A percentile compares a stretch with the other conserved stretches of the same genome.
These are phyloP conservation scores for Logfia minima DNA, from an alignment of 129 eudicot species.

Conservation along the genomic window DNA sequence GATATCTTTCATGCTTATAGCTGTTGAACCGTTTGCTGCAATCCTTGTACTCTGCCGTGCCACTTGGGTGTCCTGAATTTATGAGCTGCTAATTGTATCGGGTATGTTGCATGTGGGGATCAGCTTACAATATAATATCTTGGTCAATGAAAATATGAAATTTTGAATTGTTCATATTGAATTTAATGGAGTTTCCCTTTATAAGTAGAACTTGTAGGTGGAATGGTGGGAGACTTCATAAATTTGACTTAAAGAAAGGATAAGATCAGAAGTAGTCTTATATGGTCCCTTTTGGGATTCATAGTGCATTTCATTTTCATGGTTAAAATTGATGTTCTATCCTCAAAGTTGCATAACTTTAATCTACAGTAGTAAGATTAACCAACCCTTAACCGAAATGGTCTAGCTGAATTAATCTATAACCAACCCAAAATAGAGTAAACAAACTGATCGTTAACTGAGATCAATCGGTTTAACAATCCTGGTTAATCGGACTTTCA, in stretches of 20 bases:
- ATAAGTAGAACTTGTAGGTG: neutral
- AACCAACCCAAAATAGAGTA: no score
- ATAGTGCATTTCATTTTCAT: conserved; percentile 6
- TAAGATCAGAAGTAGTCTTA: conserved; percentile 5
- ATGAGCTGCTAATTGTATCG: conserved; percentile 1
- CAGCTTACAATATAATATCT: conserved; percentile 16
- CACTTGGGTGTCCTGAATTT: neutral
- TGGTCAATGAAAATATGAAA: neutral
- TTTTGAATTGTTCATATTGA: neutral
- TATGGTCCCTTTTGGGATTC: conserved; percentile 9
- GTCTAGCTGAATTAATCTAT: no score
- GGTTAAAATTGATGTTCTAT: conserved; percentile 10
- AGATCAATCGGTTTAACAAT: no score
- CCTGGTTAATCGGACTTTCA: no score
- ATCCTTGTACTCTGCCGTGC: conserved; percentile 4
- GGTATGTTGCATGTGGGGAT: conserved; percentile 4
- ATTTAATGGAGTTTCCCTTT: neutral
- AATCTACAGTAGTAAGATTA: no score
- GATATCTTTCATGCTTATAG: neutral
- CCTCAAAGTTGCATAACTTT: neutral
- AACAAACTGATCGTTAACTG: no score
- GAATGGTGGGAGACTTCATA: neutral
- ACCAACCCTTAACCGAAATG: no score
- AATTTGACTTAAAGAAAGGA: neutral
- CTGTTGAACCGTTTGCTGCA: conserved; percentile 10